A percentile compares a stretch with the other conserved stretches of the same genome.
Evolutionary conservation across 1,284 basidiomycete genomes (phyloP).

Genomic region (Sanghuangporus weigelae): DNA sequence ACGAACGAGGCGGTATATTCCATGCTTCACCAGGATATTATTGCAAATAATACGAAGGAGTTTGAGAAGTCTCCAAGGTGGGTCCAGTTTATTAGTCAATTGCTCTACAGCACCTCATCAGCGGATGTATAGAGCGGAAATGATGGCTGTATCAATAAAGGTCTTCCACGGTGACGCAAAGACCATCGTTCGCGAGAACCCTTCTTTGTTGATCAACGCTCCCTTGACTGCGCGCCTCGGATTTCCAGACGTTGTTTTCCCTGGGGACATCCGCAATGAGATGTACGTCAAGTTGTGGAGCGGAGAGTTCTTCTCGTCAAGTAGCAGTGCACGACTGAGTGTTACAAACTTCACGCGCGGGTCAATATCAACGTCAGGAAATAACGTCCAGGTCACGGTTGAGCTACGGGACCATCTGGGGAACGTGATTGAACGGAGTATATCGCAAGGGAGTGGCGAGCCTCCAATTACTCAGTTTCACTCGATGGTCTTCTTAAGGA

Average conservation of each 20-base stretch:
- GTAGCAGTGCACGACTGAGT: slow-evolving; percentile 51
- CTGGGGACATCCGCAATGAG: slow-evolving; percentile 89
- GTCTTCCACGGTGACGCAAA: slow-evolving; percentile 79
- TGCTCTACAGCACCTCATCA: background rate
- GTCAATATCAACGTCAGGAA: slow-evolving; percentile 45
- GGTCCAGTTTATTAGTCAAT: slow-evolving; percentile 21
- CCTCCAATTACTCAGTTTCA: slow-evolving; percentile 75
- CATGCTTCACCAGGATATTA: slow-evolving; percentile 93
- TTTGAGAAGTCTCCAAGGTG: slow-evolving; percentile 83
- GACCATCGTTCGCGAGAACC: slow-evolving; percentile 79
- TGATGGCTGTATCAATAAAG: slow-evolving; percentile 85
- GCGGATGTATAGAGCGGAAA: slow-evolving; percentile 59
- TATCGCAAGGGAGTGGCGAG: slow-evolving; percentile 86
- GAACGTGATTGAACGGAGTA: slow-evolving; percentile 64
- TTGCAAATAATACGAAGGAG: slow-evolving; percentile 73
- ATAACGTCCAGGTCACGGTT: slow-evolving; percentile 86
- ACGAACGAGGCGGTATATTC: slow-evolving; percentile 84
- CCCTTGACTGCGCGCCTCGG: slow-evolving; percentile 87
- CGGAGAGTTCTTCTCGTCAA: slow-evolving; percentile 69
- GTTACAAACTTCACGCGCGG: slow-evolving; percentile 57
- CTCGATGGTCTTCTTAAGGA: slow-evolving; percentile 86
- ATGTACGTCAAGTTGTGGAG: slow-evolving; percentile 94
- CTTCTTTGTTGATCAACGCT: slow-evolving; percentile 78
- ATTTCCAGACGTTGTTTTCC: slow-evolving; percentile 95
- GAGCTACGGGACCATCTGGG: slow-evolving; percentile 84